phyloP scores from a whole-genome alignment of 306 rosid species.

The Begonia masoniana region DNA sequence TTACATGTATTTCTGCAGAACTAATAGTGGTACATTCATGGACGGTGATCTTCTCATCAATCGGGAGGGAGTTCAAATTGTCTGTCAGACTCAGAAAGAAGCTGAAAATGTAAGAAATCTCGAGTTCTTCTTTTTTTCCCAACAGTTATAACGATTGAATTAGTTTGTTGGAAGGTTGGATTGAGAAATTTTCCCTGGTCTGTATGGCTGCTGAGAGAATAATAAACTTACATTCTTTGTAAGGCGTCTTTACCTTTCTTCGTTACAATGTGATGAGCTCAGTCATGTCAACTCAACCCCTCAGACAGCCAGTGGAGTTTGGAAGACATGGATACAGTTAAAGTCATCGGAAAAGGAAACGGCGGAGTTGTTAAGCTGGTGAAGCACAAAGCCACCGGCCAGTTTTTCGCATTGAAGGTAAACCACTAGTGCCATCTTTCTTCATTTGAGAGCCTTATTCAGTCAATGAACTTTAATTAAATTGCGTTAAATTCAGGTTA shows the following conservation, averaged over 20 bases:
- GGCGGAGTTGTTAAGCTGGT: conserved; percentile 91
- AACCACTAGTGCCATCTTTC: conserved; percentile 4
- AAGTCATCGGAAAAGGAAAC: conserved; percentile 89
- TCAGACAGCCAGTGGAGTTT: conserved; percentile 57
- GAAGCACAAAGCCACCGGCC: conserved; percentile 88
- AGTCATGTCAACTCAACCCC: conserved; percentile 83
- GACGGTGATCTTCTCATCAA: conserved; percentile 91
- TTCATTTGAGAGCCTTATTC: neutral
- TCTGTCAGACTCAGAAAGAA: conserved; percentile 34
- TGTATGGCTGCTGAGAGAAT: conserved; percentile 3
- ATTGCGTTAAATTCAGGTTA: conserved; percentile 29
- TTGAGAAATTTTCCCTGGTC: neutral
- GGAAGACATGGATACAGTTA: conserved; percentile 57
- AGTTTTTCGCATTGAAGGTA: conserved; percentile 96
- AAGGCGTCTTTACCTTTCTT: too few relatives aligned
- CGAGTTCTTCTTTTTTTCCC: neutral
- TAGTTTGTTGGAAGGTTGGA: neutral
- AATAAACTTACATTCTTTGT: too few relatives aligned
- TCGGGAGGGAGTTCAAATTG: conserved; percentile 76
- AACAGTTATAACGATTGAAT: too few relatives aligned
- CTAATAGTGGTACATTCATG: conserved; percentile 81
- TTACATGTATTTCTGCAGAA: conserved; percentile 26
- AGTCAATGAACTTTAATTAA: too few relatives aligned
- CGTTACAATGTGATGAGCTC: conserved; percentile 12
- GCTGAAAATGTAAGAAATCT: conserved; percentile 52